Evolutionary conservation across 805 yeast species (phyloP), one percentile per base, ranked within the genome.

Genomic region (Candida awuae): DNA sequence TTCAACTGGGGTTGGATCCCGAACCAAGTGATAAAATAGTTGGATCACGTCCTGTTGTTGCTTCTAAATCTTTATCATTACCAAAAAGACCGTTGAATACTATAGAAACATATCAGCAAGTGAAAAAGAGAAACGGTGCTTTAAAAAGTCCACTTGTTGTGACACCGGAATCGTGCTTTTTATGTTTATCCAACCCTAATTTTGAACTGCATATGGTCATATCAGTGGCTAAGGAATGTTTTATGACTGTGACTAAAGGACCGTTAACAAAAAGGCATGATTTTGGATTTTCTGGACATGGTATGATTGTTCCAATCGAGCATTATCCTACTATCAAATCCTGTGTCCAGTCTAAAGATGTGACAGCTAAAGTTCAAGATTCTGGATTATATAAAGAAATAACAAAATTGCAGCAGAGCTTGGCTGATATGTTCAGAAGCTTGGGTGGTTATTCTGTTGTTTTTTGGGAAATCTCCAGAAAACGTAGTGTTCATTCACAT

Each of bases 241-340:
- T 86, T 54, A 36, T 87, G 41, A 80, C 96, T 0, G 67, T 79
- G 13, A 94, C 95, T 0, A 86, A 83, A 53, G 97, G 97, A 0
- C 96, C 97, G 0, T 59, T 87, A 15, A 73, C 84, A 2, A 59
- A 68, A 20, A 73, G 80, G 1, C 59, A 55, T 9, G 41, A 42
- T 8, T 58, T 70, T 4, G 62, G 65, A 8, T 78, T 84, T 51
- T 74, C 94, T 0, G 95, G 94, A 0, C 96, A 87, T 63, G 84
- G 84, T 17, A 64, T 87, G 31, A 68, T 88, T 8, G 75, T 86
- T 10, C 94, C 96, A 0, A 72, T 88, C 15, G 76, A 79, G 16
- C 97, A 87, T 55, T 64, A 66, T 8, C 71, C 95, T 0, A 69
- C 49, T 9, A 46, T 50, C 30, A 47, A 39, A 27, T 47, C 53